phyloP scores from a whole-genome alignment of 495 filamentous ascomycete species.

The Peziza echinospora region DNA sequence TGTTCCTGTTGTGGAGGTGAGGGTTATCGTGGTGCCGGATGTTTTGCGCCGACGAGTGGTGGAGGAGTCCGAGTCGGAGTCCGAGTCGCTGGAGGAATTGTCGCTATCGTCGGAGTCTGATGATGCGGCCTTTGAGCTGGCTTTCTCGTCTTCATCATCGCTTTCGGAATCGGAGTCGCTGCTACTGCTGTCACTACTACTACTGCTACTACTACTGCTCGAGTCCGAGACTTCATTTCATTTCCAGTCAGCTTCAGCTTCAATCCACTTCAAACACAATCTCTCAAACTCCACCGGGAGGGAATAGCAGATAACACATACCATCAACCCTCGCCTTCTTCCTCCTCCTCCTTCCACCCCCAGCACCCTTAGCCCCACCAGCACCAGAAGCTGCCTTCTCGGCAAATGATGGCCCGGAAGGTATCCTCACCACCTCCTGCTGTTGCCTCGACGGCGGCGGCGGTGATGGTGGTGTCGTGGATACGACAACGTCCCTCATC shows the following conservation, averaged over 20 bases:
- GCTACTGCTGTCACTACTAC: slow-evolving; percentile 9
- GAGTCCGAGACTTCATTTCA: neutral
- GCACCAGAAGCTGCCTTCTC: too few relatives aligned
- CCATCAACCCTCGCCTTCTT: slow-evolving; percentile 16
- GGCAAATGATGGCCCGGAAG: too few relatives aligned
- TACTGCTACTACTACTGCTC: slow-evolving; percentile 1
- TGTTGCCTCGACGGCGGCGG: too few relatives aligned
- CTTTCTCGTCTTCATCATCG: slow-evolving; percentile 2
- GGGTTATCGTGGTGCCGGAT: neutral
- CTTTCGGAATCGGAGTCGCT: slow-evolving; percentile 2
- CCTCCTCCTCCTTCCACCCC: slow-evolving; percentile 13
- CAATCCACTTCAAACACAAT: neutral
- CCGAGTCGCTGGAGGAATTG: neutral
- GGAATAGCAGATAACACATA: neutral
- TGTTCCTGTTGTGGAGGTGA: neutral
- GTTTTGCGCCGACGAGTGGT: neutral
- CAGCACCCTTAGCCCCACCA: slow-evolving; percentile 5
- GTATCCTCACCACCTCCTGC: too few relatives aligned
- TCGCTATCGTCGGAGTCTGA: neutral
- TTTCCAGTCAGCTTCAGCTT: neutral
- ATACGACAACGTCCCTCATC: too few relatives aligned
- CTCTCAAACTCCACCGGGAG: neutral
- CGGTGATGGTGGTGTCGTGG: too few relatives aligned
- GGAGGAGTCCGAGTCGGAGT: neutral
- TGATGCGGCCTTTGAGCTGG: neutral